Evolutionary conservation across 1,284 basidiomycete species (phyloP).

Genomic region (Agaricales sp.): DNA sequence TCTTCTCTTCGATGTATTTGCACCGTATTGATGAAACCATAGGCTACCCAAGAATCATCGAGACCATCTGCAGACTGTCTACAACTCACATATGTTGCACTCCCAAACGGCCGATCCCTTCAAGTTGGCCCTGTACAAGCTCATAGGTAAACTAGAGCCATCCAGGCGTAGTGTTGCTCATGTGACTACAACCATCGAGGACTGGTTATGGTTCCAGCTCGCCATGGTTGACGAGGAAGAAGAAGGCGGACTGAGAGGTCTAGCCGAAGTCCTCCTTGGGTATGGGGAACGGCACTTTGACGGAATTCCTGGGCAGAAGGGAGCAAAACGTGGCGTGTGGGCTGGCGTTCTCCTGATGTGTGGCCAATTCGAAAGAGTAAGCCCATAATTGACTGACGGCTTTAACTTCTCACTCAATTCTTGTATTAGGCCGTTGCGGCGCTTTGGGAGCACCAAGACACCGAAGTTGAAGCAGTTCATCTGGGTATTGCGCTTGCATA

Average conservation of each 20-base stretch:
- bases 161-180: conserved; percentile 70
- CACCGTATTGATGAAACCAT: conserved; percentile 6
- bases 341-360: conserved; percentile 86
- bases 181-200: conserved; percentile 89
- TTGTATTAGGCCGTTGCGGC: conserved; percentile 70
- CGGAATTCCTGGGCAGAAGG: conserved; percentile 47
- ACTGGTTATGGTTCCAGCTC: conserved; percentile 98
- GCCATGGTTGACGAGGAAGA: conserved; percentile 79
- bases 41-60: conserved; percentile 74
- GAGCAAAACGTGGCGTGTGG: conserved; percentile 63
- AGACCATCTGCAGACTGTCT: conserved; percentile 80
- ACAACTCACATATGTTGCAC: conserved; percentile 89
- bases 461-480: conserved; percentile 92
- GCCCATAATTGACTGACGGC: conserved; percentile 15
- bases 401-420: conserved; percentile 6
- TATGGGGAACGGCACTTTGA: conserved; percentile 94
- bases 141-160: conserved; percentile 90
- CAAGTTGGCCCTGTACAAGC: conserved; percentile 92
- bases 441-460: conserved; percentile 81
- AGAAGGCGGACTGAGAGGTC: conserved; percentile 69
- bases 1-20: conserved; percentile 5
- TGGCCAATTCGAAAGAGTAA: conserved; percentile 88
- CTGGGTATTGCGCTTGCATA: conserved; percentile 89
- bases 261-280: conserved; percentile 74
- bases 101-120: conserved; percentile 84